Conservation (phyloP, 345 rosid genomes). For the Psidium friedrichsthalianum region DNA sequence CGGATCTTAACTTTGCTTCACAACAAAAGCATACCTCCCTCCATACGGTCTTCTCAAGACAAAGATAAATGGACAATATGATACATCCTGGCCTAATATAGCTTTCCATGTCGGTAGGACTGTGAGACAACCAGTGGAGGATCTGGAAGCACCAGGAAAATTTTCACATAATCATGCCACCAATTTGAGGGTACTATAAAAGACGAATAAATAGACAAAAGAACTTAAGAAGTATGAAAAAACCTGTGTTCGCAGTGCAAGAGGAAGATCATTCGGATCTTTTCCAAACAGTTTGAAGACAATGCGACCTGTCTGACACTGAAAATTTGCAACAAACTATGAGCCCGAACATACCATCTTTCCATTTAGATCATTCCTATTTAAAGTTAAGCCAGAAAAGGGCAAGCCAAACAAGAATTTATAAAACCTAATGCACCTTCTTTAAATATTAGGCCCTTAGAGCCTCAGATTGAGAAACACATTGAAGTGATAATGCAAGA, state of each 20-base stretch:
- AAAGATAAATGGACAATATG: conserved; percentile 51
- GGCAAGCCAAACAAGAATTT: not conserved
- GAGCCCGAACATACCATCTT: not conserved
- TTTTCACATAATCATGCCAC: not conserved
- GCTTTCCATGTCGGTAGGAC: conserved; percentile 71
- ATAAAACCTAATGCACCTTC: not conserved
- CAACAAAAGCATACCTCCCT: conserved; percentile 32
- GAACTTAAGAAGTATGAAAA: not conserved
- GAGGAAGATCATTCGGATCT: conserved; percentile 1
- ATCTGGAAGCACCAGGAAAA: conserved; percentile 27
- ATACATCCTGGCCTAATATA: conserved; percentile 72
- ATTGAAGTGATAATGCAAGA: not conserved
- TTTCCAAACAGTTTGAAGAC: conserved; percentile 6
- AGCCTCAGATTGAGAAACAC: not conserved
- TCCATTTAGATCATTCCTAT: not conserved
- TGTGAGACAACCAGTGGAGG: conserved; percentile 52
- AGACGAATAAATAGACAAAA: not conserved
- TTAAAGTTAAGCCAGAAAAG: not conserved
- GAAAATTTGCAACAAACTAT: not conserved
- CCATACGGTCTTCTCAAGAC: conserved; percentile 37
- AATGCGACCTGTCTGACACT: conserved; percentile 3
- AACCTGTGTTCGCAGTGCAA: not conserved
- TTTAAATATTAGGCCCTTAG: not conserved
- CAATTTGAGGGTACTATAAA: not conserved
- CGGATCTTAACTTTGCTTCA: not conserved